A percentile compares a stretch with the other conserved stretches of the same genome.
These are phyloP conservation scores for Pelargonium australe DNA, from an alignment of 441 rosid species.

Conservation along the genomic window DNA sequence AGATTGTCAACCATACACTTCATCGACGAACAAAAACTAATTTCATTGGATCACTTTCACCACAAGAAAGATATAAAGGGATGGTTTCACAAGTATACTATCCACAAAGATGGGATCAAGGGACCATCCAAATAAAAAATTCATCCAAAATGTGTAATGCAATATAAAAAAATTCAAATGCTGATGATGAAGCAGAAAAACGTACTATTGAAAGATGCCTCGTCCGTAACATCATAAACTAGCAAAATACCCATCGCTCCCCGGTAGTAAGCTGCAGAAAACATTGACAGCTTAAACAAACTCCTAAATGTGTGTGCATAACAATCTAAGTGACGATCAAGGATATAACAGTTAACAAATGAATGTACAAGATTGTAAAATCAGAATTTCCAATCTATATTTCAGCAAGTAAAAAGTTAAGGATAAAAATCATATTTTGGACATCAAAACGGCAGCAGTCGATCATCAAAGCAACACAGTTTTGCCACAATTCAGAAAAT, in stretches of 20 bases:
- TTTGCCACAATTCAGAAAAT: neutral
- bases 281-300: neutral
- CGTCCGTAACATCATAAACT: conserved; percentile 91
- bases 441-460: too few species aligned
- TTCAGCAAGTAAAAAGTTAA: too few species aligned
- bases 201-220: conserved; percentile 89
- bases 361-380: neutral
- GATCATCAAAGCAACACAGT: conserved; percentile 16
- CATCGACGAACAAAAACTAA: conserved; percentile 7
- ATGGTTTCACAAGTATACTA: neutral
- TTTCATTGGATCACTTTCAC: conserved; percentile 9
- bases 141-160: neutral
- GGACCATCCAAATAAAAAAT: conserved; percentile 15
- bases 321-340: neutral
- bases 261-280: conserved; percentile 70
- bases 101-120: conserved; percentile 10
- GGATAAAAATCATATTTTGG: too few species aligned
- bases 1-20: conserved; percentile 6
- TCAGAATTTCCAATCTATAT: too few species aligned
- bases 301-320: neutral
- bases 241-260: conserved; percentile 98
- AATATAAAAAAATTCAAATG: conserved; percentile 6
- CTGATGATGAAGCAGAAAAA: neutral
- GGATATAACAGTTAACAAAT: neutral
- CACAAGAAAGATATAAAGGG: neutral